phyloP scores from a whole-genome alignment of 1,284 basidiomycete genomes.

The Spongispora temasekensis region DNA sequence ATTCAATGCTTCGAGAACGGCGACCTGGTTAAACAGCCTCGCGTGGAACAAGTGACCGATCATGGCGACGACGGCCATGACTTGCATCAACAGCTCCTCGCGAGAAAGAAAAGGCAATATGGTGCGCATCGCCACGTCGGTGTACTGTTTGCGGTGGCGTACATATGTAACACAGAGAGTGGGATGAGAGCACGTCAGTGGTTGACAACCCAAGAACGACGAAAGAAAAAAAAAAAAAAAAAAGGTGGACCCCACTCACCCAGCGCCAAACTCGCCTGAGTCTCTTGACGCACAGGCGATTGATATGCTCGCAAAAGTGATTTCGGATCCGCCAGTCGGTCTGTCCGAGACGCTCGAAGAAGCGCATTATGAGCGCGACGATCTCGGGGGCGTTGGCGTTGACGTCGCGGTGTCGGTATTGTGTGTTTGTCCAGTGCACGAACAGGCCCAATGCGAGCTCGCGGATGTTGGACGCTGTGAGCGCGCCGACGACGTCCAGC shows the following conservation, averaged over 20 bases:
- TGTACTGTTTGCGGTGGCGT: too few relatives aligned
- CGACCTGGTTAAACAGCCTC: slow-evolving; percentile 9
- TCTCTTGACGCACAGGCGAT: slow-evolving; percentile 14
- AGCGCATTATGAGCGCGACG: slow-evolving; percentile 12
- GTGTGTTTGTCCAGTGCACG: slow-evolving; percentile 17
- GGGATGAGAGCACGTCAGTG: too few relatives aligned
- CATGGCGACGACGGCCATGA: slow-evolving; percentile 20
- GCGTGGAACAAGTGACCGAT: slow-evolving; percentile 16
- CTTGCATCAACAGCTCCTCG: slow-evolving; percentile 12
- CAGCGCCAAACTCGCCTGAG: slow-evolving; percentile 17
- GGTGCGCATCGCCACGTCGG: neutral
- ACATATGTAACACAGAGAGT: too few relatives aligned
- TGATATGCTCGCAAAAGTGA: slow-evolving; percentile 15
- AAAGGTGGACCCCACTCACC: too few relatives aligned
- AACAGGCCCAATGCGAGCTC: slow-evolving; percentile 12
- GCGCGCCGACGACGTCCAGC: slow-evolving; percentile 10
- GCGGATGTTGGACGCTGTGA: slow-evolving; percentile 13
- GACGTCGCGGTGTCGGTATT: slow-evolving; percentile 9
- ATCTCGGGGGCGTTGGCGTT: slow-evolving; percentile 5
- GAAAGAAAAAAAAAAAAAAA: too few relatives aligned
- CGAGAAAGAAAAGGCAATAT: slow-evolving; percentile 1
- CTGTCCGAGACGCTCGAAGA: slow-evolving; percentile 6
- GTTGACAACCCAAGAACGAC: too few relatives aligned
- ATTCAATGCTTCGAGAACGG: slow-evolving; percentile 9
- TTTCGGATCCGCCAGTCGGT: slow-evolving; percentile 4